Evolutionary conservation across 2,329 filamentous ascomycete species (phyloP), one percentile per base, ranked within the genome.

Genomic region (Incumbomyces delicatus): DNA sequence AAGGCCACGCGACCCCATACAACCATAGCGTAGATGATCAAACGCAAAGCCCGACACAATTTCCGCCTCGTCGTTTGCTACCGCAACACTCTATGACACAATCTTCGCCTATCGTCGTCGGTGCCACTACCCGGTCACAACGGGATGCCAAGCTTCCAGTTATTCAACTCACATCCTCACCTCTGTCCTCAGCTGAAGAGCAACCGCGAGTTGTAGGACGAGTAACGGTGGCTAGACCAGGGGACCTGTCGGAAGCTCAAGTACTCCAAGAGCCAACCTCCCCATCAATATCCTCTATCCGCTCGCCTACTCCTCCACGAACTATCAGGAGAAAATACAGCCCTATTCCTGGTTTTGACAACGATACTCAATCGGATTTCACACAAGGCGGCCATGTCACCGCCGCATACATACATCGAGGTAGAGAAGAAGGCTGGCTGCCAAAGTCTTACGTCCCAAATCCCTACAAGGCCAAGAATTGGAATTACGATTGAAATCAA

Each of bases 381-480:
- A 57, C 55, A 16, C 53, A 57, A 50, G 50, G 49, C 37, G 55
- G 55, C 13, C 55, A 57, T 41, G 55, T 57, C 35, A 53, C 52
- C 1, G 55, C 55, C 2, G 53, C 53, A n/a, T 56, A 53, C 37
- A 51, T 57, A 20, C 55, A 57, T 48, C 52, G 50, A 16, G 50
- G 53, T 39, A 49, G 48, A 11, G 53, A 57, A 20, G 42, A 41
- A 7, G 53, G 55, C 5, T 14, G 51, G 2, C 46, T 54, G 35
- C 53, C 53, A 3, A 48, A 48, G n/a, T 52, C 49, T 49, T 57
- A 50, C 29, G 60, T 62, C 6, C 59, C 64, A 41, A 57, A 61
- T 13, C 63, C 61, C 50, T 61, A 62, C 56, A 60, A 64, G 22
- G 61, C 33, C 8, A 45, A 45, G 33, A 45, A 45, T 38, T 45